Evolutionary conservation across 2,329 filamentous ascomycete genomes (phyloP).

Genomic region (Epichloe gansuensis): DNA sequence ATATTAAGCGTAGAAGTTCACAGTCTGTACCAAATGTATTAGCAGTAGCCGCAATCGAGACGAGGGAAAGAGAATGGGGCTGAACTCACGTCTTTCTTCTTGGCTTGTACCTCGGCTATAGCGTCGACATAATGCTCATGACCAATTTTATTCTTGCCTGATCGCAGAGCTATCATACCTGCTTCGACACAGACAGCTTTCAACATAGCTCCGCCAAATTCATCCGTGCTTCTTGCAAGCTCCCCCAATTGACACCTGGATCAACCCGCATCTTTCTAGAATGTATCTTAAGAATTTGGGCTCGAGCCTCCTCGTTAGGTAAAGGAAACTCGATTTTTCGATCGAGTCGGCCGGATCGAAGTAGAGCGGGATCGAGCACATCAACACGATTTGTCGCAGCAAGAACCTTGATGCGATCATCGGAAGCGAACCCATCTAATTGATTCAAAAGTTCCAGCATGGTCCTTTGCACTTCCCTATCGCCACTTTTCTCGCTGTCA

Average conservation of each 20-base stretch:
- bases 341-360: conserved; percentile 85
- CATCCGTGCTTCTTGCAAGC: conserved; percentile 89
- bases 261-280: conserved; percentile 97
- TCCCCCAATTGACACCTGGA: conserved; percentile 89
- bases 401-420: conserved; percentile 92
- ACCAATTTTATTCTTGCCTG: conserved; percentile 89
- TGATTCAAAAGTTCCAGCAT: conserved; percentile 99
- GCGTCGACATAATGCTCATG: conserved; percentile 99
- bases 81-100: conserved; percentile 74
- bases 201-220: conserved; percentile 94
- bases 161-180: conserved; percentile 94
- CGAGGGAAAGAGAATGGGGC: no score
- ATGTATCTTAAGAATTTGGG: conserved; percentile 95
- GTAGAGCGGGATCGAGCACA: conserved; percentile 80
- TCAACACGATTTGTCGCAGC: conserved; percentile 92
- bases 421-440: conserved; percentile 92
- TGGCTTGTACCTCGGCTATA: conserved; percentile 85
- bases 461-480: conserved; percentile 93
- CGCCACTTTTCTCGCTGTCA: conserved; percentile 95
- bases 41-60: conserved; percentile 1
- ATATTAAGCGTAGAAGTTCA: conserved; percentile 42
- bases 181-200: conserved; percentile 99
- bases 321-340: conserved; percentile 97
- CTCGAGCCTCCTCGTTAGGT: conserved; percentile 92
- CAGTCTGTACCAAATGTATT: conserved; percentile 28